phyloP scores from a whole-genome alignment of 768 basidiomycete species.

The Mrakia blollopis region DNA sequence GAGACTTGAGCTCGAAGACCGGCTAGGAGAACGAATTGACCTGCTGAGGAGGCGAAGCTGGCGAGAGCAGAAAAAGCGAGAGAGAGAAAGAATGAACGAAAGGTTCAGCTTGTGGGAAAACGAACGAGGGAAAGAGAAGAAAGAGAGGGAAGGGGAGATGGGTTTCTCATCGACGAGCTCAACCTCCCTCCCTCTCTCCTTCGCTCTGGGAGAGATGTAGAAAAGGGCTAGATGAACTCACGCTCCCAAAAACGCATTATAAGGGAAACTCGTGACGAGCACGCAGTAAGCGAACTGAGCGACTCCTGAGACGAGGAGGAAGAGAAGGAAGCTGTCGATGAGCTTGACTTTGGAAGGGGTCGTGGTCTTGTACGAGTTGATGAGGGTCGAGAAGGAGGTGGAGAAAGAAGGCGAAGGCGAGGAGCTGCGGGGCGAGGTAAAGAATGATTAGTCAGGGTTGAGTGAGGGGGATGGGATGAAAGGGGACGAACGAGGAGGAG shows the following conservation, averaged over 20 bases:
- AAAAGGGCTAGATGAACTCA: conserved; percentile 48
- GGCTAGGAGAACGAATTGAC: conserved; percentile 93
- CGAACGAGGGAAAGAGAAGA: not conserved
- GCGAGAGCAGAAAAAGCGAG: not conserved
- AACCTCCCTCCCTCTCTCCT: not conserved
- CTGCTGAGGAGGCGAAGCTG: conserved; percentile 88
- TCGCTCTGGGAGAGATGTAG: not conserved
- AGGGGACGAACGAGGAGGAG: not conserved
- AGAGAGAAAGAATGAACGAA: not conserved
- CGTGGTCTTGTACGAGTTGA: conserved; percentile 68
- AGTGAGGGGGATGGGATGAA: not conserved
- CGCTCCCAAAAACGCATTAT: conserved; percentile 96
- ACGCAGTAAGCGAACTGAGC: conserved; percentile 88
- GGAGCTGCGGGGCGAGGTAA: not conserved
- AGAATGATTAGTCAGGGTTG: not conserved
- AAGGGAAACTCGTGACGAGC: conserved; percentile 85
- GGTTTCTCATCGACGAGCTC: too few relatives aligned
- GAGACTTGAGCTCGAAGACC: conserved; percentile 89
- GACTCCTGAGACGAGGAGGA: conserved; percentile 85
- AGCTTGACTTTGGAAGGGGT: conserved; percentile 85
- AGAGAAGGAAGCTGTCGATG: conserved; percentile 86
- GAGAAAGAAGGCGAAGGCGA: conserved; percentile 18
- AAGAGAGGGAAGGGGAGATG: too few relatives aligned
- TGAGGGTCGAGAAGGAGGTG: conserved; percentile 51
- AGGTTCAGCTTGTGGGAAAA: not conserved